Base-by-base conservation (phyloP, 345 rosid species). In the Syzygium oleosum region DNA sequence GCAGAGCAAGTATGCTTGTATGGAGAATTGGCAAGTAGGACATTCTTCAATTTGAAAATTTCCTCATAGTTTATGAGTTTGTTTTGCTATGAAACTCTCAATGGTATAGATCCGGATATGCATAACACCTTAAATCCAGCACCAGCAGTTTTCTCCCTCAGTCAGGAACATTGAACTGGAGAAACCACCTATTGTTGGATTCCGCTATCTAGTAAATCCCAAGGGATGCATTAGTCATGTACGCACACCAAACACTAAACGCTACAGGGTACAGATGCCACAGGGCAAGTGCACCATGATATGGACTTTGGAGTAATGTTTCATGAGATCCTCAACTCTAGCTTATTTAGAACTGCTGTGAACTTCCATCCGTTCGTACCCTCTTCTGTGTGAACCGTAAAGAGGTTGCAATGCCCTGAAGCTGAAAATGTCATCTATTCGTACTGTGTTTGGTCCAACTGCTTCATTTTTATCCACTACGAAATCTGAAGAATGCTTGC, bases 381-480 rank as follows among this genome's bases (percentile, higher is more conserved):
- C 97, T 85, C 95, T 92, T 84, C 88, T 93, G 88, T 91, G 92
- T 51, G 97, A 96, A 84, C 95, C 95, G 34, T 96, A 94, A 68
- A 96, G 98, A 68, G 98, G 92, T 51, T 89, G 95, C 3, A 96
- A 94, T 87, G 93, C 95, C 89, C 90, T 95, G 93, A 97, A 97
- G 87, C 94, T 88, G 90, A 94, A 91, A 87, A 94, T 92, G 85
- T 95, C 97, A 41, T 93, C 90, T 79, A 96, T 93, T 68, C 89
- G 89, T 52, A 89, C 89, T 1, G 92, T 88, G 68, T 91, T 89
- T 23, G 92, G 88, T 43, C 88, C 87, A 55, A 88, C 85, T 54
- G 91, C 23, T 13, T 93, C 92, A 34, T 46, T 90, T 87, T 88
- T 92, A 84, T 94, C 96, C 12, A 88, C 88, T 87, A 88, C 65